Conservation (phyloP, 192 early-diverging fungal species). For the Paraglomus occultum region DNA sequence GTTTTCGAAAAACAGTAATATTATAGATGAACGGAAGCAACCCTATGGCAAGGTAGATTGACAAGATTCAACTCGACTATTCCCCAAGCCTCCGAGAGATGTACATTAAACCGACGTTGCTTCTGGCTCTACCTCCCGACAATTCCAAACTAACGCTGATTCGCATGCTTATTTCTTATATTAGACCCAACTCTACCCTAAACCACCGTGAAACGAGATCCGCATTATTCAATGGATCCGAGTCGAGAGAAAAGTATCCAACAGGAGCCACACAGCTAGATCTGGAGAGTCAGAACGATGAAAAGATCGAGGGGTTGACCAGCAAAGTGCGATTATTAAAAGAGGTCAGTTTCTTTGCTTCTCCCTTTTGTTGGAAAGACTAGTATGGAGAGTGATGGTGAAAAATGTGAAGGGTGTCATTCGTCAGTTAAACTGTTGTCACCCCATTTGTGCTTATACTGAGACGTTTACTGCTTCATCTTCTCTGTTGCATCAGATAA, state of each 20-base stretch:
- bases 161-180: neutral
- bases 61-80: no score
- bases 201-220: slow-evolving; percentile 1
- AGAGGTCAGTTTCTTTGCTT: slow-evolving; percentile 16
- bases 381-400: no score
- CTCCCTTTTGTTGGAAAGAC: no score
- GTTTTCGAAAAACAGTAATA: no score
- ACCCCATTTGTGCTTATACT: neutral
- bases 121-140: neutral
- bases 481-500: slow-evolving; percentile 12
- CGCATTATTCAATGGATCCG: neutral
- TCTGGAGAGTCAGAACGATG: slow-evolving; percentile 30
- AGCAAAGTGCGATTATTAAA: slow-evolving; percentile 28
- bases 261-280: neutral
- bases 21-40: no score
- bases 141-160: neutral
- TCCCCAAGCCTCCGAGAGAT: no score
- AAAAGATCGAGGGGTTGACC: slow-evolving; percentile 22
- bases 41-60: no score
- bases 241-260: neutral
- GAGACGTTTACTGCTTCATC: neutral
- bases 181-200: neutral
- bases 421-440: neutral
- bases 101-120: no score
- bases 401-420: neutral